Conservation (phyloP, 805 yeast species). For the Candida orba region DNA sequence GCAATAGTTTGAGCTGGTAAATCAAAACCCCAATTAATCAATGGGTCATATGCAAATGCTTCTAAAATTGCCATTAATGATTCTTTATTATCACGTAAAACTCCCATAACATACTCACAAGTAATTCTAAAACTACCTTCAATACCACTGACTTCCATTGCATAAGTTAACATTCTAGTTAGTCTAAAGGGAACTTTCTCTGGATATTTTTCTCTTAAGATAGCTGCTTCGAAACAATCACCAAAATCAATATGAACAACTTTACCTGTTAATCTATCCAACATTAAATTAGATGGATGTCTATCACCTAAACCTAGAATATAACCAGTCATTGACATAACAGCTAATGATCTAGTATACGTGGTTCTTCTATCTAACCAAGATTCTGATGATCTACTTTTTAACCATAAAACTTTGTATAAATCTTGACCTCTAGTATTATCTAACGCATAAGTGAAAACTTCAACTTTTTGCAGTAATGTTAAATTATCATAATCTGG, state of each 20-base stretch:
- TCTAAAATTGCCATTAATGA: conserved; percentile 96
- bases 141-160: conserved; percentile 98
- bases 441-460: conserved; percentile 90
- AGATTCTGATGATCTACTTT: conserved; percentile 91
- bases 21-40: conserved; percentile 98
- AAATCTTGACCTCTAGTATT: conserved; percentile 95
- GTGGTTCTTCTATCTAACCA: conserved; percentile 98
- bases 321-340: conserved; percentile 98
- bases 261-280: conserved; percentile 90
- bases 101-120: conserved; percentile 95
- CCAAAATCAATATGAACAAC: conserved; percentile 98
- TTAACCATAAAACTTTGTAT: conserved; percentile 92
- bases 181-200: conserved; percentile 97
- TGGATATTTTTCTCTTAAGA: conserved; percentile 91
- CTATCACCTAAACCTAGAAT: conserved; percentile 95
- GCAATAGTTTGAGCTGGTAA: conserved; percentile 75
- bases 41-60: conserved; percentile 97
- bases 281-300: conserved; percentile 95
- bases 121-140: conserved; percentile 97
- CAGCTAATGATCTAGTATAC: conserved; percentile 91
- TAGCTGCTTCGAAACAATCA: conserved; percentile 98
- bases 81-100: conserved; percentile 87
- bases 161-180: conserved; percentile 94
- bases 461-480: conserved; percentile 87
- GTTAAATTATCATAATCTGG: conserved; percentile 89